Evolutionary conservation across 2,329 filamentous ascomycete species (phyloP).

Genomic region (Clonostachys rhizophaga): DNA sequence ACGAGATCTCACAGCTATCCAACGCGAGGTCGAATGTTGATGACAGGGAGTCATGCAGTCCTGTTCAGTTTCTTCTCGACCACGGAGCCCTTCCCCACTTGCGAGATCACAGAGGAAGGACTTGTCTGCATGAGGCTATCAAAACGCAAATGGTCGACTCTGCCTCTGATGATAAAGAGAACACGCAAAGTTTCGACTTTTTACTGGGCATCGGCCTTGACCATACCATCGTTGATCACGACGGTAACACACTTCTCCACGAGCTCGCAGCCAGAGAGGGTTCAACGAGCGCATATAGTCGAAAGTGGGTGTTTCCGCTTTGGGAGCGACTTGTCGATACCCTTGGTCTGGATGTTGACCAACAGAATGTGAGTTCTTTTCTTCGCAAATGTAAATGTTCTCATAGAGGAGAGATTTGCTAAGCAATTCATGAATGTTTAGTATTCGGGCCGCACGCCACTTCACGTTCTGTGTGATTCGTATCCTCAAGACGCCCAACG

Average conservation of each 20-base stretch:
- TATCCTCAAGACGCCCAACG: background rate
- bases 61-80: background rate
- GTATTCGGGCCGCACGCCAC: background rate
- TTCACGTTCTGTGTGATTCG: background rate
- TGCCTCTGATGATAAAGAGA: background rate
- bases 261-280: background rate
- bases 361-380: background rate
- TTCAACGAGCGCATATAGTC: background rate
- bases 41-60: background rate
- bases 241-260: background rate
- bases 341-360: background rate
- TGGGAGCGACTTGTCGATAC: background rate
- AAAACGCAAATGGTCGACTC: background rate
- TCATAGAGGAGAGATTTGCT: too few species aligned
- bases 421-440: too few species aligned
- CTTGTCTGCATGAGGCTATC: conserved; percentile 1
- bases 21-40: background rate
- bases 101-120: background rate
- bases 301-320: background rate
- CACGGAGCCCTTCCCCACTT: background rate
- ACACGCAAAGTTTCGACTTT: background rate
- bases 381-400: background rate
- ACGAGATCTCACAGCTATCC: background rate
- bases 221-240: background rate
- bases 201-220: background rate